These are phyloP conservation scores for Kwoniella mangroviensis DNA, from an alignment of 768 basidiomycete species.

Conservation along the genomic window DNA sequence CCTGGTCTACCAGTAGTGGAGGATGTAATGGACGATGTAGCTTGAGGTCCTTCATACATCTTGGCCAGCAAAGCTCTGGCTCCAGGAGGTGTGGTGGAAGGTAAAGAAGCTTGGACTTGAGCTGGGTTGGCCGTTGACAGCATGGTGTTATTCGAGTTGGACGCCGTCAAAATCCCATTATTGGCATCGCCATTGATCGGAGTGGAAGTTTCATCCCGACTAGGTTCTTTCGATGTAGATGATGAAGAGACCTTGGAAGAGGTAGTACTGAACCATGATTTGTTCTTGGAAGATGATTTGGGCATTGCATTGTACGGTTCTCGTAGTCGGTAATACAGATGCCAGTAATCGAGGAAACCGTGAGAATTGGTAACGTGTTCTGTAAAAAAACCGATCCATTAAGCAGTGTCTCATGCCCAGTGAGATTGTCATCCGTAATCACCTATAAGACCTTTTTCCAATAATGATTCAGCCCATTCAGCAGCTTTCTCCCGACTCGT, in stretches of 20 bases:
- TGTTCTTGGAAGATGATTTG: slow-evolving; percentile 32
- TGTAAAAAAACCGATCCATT: slow-evolving; percentile 14
- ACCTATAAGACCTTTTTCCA: slow-evolving; percentile 77
- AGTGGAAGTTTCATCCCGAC: slow-evolving; percentile 1
- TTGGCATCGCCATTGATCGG: slow-evolving; percentile 2
- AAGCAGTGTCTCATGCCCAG: background rate
- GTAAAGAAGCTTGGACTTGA: background rate
- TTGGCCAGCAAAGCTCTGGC: slow-evolving; percentile 22
- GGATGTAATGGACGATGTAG: slow-evolving; percentile 1
- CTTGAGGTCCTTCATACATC: slow-evolving; percentile 26
- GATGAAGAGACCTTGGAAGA: background rate
- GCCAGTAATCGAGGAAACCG: slow-evolving; percentile 79
- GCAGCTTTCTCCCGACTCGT: slow-evolving; percentile 77
- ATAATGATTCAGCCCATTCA: slow-evolving; percentile 76
- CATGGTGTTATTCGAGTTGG: slow-evolving; percentile 2
- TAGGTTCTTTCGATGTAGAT: slow-evolving; percentile 4
- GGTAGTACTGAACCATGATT: slow-evolving; percentile 37
- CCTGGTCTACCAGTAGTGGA: slow-evolving; percentile 7
- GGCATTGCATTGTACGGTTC: slow-evolving; percentile 65
- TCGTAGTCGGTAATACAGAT: slow-evolving; percentile 85
- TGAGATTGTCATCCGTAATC: slow-evolving; percentile 7
- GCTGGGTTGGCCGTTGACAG: background rate
- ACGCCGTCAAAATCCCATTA: slow-evolving; percentile 4
- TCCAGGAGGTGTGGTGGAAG: slow-evolving; percentile 13
- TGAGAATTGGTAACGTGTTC: slow-evolving; percentile 79